Evolutionary conservation across 768 basidiomycete genomes (phyloP), one percentile per base, ranked within the genome.

Genomic region (Phaeotremella skinneri): DNA sequence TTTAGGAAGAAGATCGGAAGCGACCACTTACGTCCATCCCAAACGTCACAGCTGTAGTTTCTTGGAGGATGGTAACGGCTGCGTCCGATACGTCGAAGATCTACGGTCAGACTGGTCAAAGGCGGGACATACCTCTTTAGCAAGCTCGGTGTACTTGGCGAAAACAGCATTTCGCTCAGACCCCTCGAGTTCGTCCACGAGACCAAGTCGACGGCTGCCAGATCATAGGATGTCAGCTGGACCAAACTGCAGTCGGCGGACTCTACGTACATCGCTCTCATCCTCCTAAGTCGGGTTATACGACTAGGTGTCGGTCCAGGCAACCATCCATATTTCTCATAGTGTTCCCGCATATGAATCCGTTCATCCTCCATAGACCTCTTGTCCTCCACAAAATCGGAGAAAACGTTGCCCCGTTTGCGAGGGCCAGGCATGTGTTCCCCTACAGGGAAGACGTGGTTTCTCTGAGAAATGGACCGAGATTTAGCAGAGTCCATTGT

Each of bases 131-230:
- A 71, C 69, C 29, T 63, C 27, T 47, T 66, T 37, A 3, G 69
- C 72, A 59, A 73, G 32, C n/a, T 69, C 64, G 30, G 67, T 59
- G 42, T 70, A 73, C 37, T 70, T 67, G 2, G 60, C 47, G n/a
- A 73, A 47, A 48, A 73, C 70, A 4, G 56, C 55, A 29, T 55
- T 32, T 21, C 58, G 23, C 6, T 57, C 59, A 21, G 55, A 63
- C 41, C 59, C 63, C 23, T 61, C 56, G 34, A 17, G 7, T 21
- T 55, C 49, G 1, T 59, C 61, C 1, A 57, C 52, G n/a, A 69
- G 34, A 0, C 72, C 69, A 9, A 70, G 32, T 7, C 65, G 49
- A 4, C 63, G 58, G 7, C 67, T 64, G 54, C 4, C 16, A 29
- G 37, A 32, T 30, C 34, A 11, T 17, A 31, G 49, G 27, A 43